Evolutionary conservation across 2,329 filamentous ascomycete species (phyloP), one percentile per base, ranked within the genome.

Genomic region (Xylaria polymorpha): DNA sequence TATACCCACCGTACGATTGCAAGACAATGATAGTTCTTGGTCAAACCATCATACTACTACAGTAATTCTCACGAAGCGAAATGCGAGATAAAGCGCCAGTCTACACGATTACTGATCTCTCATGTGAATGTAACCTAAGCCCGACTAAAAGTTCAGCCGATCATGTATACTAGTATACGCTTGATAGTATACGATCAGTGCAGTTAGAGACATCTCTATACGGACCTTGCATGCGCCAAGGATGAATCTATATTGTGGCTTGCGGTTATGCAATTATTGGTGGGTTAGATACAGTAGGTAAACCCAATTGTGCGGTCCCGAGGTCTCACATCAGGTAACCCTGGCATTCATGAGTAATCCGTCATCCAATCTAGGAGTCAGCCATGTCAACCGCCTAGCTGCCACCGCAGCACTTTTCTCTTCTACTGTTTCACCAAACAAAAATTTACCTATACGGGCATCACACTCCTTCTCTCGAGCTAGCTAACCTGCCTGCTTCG

Each of bases 111-210:
- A 50, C 25, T 35, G 25, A 35, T 12, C 39, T 41, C 43, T 20
- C 25, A n/a, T n/a, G 20, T 37, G 2, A 32, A 59, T 51, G 59
- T 55, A 48, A 53, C 55, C 22, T 29, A 37, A 64, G 41, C 44
- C 4, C 15, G 20, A 61, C 51, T 15, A 51, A 53, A n/a, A 46
- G 4, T 14, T 44, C 22, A 51, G 56, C 55, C 48, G 50, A 32
- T 9, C 8, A 8, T 43, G 39, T n/a, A 25, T 9, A 9, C 35
- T 6, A 1, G 7, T 37, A 37, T 37, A 37, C 35, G 35, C 7
- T 37, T 37, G 22, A 50, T 29, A 41, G 18, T 57, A 68, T 64
- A 68, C 66, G 66, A 64, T 57, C 37, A 20, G 66, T 65, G 61
- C 61, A 65, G 39, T 22, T 43, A 46, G 22, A 41, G 44, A 44